Evolutionary conservation across 73 alveolate species (phyloP).

Genomic region (Paramecium sexaurelia): DNA sequence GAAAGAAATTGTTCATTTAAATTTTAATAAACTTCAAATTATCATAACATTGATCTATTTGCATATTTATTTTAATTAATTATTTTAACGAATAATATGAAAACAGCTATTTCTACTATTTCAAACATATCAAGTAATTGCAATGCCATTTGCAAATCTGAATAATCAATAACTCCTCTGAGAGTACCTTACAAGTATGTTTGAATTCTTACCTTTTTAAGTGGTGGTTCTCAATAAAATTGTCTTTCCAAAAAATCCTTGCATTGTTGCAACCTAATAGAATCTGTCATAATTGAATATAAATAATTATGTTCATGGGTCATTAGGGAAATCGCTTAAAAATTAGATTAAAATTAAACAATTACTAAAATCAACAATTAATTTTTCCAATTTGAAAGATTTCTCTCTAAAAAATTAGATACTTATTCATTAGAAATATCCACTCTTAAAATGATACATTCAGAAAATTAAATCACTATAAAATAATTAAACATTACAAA

Average conservation of each 20-base stretch:
- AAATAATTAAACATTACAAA: background rate
- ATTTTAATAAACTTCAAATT: background rate
- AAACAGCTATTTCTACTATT: background rate
- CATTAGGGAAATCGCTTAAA: background rate
- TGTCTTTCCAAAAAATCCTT: background rate
- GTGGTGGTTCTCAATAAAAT: slow-evolving; percentile 7
- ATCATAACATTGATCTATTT: background rate
- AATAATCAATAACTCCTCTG: background rate
- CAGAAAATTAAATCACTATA: background rate
- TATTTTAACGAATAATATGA: background rate
- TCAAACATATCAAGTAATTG: background rate
- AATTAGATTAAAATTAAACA: background rate
- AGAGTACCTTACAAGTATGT: slow-evolving; percentile 11
- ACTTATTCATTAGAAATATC: background rate
- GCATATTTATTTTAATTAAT: background rate
- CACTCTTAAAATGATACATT: background rate
- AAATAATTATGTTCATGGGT: background rate
- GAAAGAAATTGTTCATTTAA: too few species aligned
- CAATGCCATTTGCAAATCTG: background rate
- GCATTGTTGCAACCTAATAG: background rate
- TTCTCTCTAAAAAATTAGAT: background rate
- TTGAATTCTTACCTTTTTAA: background rate
- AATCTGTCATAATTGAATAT: background rate
- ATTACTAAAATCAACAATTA: background rate
- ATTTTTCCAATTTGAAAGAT: background rate